A percentile compares a stretch with the other conserved stretches of the same genome.
These are phyloP conservation scores for Fusarium sp. DNA, from an alignment of 2,329 filamentous ascomycete genomes.

Conservation along the genomic window DNA sequence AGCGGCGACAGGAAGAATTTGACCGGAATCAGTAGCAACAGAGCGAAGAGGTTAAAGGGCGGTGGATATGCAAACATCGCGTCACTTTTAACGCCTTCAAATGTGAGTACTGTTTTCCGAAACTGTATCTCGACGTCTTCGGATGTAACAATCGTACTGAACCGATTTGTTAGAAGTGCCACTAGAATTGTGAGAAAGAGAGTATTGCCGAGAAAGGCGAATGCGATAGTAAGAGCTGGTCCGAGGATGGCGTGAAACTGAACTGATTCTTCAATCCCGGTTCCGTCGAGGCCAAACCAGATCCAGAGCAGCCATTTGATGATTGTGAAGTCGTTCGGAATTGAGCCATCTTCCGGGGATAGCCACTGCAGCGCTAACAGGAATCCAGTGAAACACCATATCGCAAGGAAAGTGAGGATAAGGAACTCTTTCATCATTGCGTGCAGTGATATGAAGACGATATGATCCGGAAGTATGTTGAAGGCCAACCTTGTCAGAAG, in stretches of 20 bases:
- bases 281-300: constrained; percentile 79
- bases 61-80: constrained; percentile 76
- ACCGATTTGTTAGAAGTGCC: constrained; percentile 77
- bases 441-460: constrained; percentile 77
- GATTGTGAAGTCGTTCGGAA: constrained; percentile 62
- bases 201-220: constrained; percentile 79
- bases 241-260: constrained; percentile 76
- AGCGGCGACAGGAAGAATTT: constrained; percentile 70
- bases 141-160: constrained; percentile 73
- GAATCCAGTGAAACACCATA: constrained; percentile 77
- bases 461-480: constrained; percentile 78
- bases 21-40: constrained; percentile 71
- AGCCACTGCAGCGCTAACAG: constrained; percentile 77
- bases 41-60: constrained; percentile 75
- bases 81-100: constrained; percentile 79
- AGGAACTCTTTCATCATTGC: constrained; percentile 80
- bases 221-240: constrained; percentile 75
- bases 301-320: constrained; percentile 83
- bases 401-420: constrained; percentile 71
- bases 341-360: constrained; percentile 37
- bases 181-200: constrained; percentile 74
- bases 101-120: constrained; percentile 75
- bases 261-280: constrained; percentile 59
- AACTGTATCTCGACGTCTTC: constrained; percentile 78
- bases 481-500: constrained; percentile 77